Evolutionary conservation across 345 rosid species (phyloP).

Genomic region (Cardamine occulta): DNA sequence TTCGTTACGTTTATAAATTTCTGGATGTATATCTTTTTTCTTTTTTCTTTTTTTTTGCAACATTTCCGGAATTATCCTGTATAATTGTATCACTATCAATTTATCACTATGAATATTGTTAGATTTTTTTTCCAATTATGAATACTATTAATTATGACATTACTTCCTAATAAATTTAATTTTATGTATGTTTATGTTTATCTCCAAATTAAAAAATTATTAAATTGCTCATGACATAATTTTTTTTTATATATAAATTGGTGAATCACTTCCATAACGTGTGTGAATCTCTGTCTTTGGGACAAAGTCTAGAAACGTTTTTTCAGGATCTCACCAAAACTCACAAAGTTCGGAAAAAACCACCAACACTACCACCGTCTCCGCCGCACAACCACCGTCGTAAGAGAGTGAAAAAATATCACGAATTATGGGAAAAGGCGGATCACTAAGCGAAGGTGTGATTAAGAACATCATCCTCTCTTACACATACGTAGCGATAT

Average conservation of each 20-base stretch:
- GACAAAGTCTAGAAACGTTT: constrained; percentile 22
- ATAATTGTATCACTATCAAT: not conserved
- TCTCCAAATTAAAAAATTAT: not conserved
- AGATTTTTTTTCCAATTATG: not conserved
- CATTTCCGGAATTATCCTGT: not conserved
- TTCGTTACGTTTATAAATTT: not conserved
- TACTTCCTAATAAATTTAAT: not conserved
- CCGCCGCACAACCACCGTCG: constrained; percentile 33
- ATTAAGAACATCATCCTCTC: constrained; percentile 85
- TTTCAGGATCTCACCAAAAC: constrained; percentile 37
- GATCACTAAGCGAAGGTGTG: constrained; percentile 78
- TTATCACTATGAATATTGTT: not conserved
- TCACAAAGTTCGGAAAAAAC: not conserved
- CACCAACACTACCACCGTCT: constrained; percentile 14
- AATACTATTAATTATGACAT: not conserved
- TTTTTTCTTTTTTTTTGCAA: not conserved
- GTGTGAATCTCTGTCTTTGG: constrained; percentile 13
- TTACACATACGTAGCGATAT: constrained; percentile 85
- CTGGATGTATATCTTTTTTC: not conserved
- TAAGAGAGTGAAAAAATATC: not conserved
- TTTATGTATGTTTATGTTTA: not conserved
- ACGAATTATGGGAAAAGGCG: constrained; percentile 80
- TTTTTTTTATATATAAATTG: not conserved
- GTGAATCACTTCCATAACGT: constrained; percentile 31
- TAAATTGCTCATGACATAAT: not conserved